A percentile compares a stretch with the other conserved stretches of the same genome.
Evolutionary conservation across 495 filamentous ascomycete genomes (phyloP).

Genomic region (Xylona heveae): DNA sequence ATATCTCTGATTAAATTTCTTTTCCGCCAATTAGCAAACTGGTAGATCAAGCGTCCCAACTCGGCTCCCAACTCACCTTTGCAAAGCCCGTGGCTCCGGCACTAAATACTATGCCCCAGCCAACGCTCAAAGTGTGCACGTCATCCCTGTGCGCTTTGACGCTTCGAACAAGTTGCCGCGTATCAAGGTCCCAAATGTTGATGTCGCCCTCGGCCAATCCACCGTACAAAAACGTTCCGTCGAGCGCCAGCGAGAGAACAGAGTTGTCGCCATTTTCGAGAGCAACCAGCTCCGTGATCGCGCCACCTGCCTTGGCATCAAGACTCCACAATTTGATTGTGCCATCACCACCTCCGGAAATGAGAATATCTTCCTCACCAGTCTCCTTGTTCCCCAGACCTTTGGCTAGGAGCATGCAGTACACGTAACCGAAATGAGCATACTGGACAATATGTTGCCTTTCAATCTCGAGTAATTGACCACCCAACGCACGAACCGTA

Average conservation of each 20-base stretch:
- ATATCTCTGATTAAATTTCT: conserved; percentile 78
- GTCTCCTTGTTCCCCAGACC: conserved; percentile 38
- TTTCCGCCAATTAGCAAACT: background rate
- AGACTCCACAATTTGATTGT: conserved; percentile 80
- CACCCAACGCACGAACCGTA: conserved; percentile 21
- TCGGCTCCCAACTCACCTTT: conserved; percentile 28
- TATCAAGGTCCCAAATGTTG: conserved; percentile 94
- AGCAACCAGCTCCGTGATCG: conserved; percentile 34
- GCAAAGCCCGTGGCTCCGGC: conserved; percentile 60
- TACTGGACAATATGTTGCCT: conserved; percentile 65
- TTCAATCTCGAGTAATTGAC: conserved; percentile 61
- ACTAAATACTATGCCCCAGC: conserved; percentile 65
- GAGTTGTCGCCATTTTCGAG: conserved; percentile 66
- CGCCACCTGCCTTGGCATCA: conserved; percentile 24
- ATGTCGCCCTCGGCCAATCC: conserved; percentile 78
- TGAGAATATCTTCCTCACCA: conserved; percentile 47
- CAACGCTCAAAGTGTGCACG: conserved; percentile 66
- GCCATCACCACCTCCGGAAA: conserved; percentile 87
- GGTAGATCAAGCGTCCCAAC: background rate
- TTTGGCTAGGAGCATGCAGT: conserved; percentile 72
- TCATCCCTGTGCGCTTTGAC: conserved; percentile 65
- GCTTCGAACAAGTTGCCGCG: conserved; percentile 67
- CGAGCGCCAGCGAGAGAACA: conserved; percentile 62
- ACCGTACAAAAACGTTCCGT: conserved; percentile 77
- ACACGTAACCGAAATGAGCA: conserved; percentile 86